These are phyloP conservation scores for Beta vulgaris DNA, from an alignment of 148 eudicot genomes.

Conservation along the genomic window DNA sequence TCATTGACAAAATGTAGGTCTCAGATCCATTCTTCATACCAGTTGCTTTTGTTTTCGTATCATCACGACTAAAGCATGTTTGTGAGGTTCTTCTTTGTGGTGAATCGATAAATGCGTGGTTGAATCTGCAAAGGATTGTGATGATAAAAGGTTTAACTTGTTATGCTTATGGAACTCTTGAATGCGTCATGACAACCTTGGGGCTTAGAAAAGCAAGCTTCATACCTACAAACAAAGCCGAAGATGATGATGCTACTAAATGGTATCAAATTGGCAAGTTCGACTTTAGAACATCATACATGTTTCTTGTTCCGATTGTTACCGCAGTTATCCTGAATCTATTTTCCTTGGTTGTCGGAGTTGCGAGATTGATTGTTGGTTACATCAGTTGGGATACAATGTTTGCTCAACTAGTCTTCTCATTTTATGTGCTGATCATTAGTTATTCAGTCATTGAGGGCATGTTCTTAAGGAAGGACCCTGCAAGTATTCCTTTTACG, in stretches of 20 bases:
- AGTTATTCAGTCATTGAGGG: constrained; percentile 60
- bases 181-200: constrained; percentile 36
- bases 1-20: constrained; percentile 36
- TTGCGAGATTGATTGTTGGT: constrained; percentile 3
- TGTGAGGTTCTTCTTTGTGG: constrained; percentile 25
- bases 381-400: constrained; percentile 28
- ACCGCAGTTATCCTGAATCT: constrained; percentile 42
- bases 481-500: constrained; percentile 41
- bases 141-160: constrained; percentile 44
- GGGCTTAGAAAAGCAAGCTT: constrained; percentile 50
- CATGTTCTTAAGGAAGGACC: constrained; percentile 60
- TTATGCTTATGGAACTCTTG: constrained; percentile 40
- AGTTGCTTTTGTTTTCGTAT: constrained; percentile 37
- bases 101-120: constrained; percentile 33
- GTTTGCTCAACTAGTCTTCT: constrained; percentile 46
- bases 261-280: constrained; percentile 44
- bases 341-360: constrained; percentile 42
- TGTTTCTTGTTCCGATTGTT: constrained; percentile 49
- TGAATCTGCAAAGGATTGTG: constrained; percentile 42
- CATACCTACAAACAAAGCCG: constrained; percentile 57
- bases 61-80: constrained; percentile 37
- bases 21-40: constrained; percentile 40
- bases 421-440: constrained; percentile 38
- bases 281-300: constrained; percentile 55
- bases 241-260: constrained; percentile 41